Base-by-base conservation (phyloP, 129 eudicot genomes). In the Lonicera japonica region DNA sequence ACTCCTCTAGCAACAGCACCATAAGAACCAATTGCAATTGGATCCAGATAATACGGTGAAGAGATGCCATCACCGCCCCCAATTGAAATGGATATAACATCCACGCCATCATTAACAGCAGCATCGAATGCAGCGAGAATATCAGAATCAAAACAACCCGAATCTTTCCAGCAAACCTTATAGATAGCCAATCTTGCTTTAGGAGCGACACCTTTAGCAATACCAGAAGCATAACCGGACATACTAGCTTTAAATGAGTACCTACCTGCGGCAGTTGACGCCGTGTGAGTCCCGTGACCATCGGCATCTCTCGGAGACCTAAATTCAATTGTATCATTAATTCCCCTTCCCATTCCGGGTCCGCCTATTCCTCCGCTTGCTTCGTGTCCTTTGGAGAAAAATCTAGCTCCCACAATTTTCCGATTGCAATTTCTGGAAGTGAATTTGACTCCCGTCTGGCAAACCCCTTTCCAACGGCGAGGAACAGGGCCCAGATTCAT, bases 61-160 rank as follows among this genome's bases (percentile, higher is more conserved):
- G 97, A 89, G 12, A 89, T 72, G 0, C 97, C 97, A 48, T 89
- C 97, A 1, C 97, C 97, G 24, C 97, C 97, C 5, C 97, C 97
- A 10, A 89, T 86, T 0, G 97, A 89, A 11, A 89, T 89, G 0
- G 97, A 89, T 38, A 89, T 89, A 3, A 86, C 95, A 56, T 89
- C 90, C 3, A 89, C 97, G 2, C 97, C 95, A 53, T 89, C 97
- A 52, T 62, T 65, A 0, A 89, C 97, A 4, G 97, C 97, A 0
- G 86, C 79, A 50, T 89, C 97, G 54, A 89, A 89, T 0, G 97
- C 97, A 4, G 95, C 97, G 0, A 89, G 70, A 8, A 89, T 89
- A 29, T 89, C 97, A 0, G 95, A 85, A 58, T 89, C 97, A 41
- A 89, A 89, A 61, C 97, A 89, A 0, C 97, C 97, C 0, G 97